Evolutionary conservation across 306 rosid genomes (phyloP), one percentile per base, ranked within the genome.

Genomic region (Glycine soja): DNA sequence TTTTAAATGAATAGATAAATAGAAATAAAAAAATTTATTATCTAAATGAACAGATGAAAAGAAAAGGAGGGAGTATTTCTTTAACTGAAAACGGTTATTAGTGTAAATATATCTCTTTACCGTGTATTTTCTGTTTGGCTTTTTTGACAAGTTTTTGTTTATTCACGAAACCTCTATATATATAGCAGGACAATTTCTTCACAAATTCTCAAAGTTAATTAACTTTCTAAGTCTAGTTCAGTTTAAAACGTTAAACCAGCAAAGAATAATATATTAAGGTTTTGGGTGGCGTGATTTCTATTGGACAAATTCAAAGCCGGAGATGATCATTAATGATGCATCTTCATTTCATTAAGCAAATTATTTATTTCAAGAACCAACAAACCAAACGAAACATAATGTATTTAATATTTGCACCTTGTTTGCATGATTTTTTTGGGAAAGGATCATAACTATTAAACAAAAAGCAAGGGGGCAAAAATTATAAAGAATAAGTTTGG

Each of bases 281-380:
- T 68, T 24, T 82, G 84, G 92, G 80, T 65, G 48, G 89, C 86
- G 70, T 67, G 67, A 75, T 65, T 63, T 77, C 67, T 68, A 30
- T 76, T 62, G 77, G 87, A 92, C 88, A 83, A 85, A 74, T 85
- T 81, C 90, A 89, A 76, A 86, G 87, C 38, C 51, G 84, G 71
- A 76, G 80, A 78, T 7, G 34, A 75, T 45, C 84, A 85, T 86
- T 72, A 67, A 71, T 24, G 54, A 52, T 57, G 72, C 40, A 19
- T 79, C 36, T 11, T 24, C 30, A 24, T 24, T 59, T 68, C 42
- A 61, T 51, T 54, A 62, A 58, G 16, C 45, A 77, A 67, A 46
- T 16, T 19, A 50, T 45, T 47, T 66, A 15, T 52, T 61, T 69
- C 53, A 52, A 53, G 40, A 74, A 40, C 66, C 77, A 62, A 14